A percentile compares a stretch with the other conserved stretches of the same genome.
phyloP scores from a whole-genome alignment of 495 filamentous ascomycete genomes.

The Penicillium verhagenii region DNA sequence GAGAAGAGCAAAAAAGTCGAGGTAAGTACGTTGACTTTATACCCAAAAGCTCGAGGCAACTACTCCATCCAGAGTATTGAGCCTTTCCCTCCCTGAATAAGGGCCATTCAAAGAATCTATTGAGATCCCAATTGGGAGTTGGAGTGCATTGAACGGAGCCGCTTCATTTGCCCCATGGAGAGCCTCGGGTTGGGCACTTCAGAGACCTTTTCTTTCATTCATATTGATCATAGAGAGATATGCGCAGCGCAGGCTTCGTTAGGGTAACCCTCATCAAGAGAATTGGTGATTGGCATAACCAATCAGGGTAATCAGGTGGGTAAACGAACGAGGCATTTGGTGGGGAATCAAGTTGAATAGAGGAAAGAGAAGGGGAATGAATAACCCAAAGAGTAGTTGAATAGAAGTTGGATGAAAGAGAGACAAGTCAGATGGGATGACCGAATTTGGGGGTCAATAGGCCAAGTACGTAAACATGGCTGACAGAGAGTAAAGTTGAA shows the following conservation, averaged over 20 bases:
- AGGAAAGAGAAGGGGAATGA: neutral
- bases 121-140: slow-evolving; percentile 3
- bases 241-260: neutral
- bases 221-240: neutral
- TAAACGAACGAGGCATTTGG: too few relatives aligned
- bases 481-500: too few relatives aligned
- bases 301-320: neutral
- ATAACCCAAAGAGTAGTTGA: slow-evolving; percentile 9
- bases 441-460: slow-evolving; percentile 18
- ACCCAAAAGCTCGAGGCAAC: neutral
- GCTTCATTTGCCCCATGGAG: neutral
- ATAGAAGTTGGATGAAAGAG: slow-evolving; percentile 13
- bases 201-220: neutral
- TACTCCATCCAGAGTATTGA: neutral
- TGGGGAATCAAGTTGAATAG: neutral
- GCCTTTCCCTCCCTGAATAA: neutral
- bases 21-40: neutral
- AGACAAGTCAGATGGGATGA: neutral
- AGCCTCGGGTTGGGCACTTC: too few relatives aligned
- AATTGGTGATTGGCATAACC: neutral
- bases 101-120: slow-evolving; percentile 1
- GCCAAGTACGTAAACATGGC: neutral
- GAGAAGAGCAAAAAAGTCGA: slow-evolving; percentile 1
- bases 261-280: neutral
- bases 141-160: neutral